A percentile compares a stretch with the other conserved stretches of the same genome.
Evolutionary conservation across 352 stramenopile genomes (phyloP).

Genomic region (Globisporangium mamillatum): DNA sequence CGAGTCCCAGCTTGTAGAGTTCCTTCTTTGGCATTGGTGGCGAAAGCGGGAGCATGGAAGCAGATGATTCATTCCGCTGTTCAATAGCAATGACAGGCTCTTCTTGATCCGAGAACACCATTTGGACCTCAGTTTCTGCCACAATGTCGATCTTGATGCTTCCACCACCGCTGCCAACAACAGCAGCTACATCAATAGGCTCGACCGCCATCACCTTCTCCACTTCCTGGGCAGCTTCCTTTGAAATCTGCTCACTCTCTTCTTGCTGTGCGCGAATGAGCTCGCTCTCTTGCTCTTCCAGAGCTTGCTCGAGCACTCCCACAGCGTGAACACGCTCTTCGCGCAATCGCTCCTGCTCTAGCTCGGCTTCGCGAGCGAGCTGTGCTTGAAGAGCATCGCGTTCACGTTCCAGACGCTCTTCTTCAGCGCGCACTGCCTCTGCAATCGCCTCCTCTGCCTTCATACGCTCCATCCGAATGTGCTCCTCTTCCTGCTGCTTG

Average conservation of each 20-base stretch:
- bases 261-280: not conserved
- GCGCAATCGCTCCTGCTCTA: constrained; percentile 1
- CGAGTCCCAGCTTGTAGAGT: constrained; percentile 2
- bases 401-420: constrained; percentile 12
- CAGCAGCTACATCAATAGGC: not conserved
- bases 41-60: not conserved
- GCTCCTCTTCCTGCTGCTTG: constrained; percentile 11
- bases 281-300: constrained; percentile 9
- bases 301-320: not conserved
- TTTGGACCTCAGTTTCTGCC: not conserved
- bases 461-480: not conserved
- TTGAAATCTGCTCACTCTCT: not conserved
- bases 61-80: not conserved
- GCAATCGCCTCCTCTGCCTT: constrained; percentile 12
- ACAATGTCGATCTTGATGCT: constrained; percentile 2
- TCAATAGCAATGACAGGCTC: not conserved
- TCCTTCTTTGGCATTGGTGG: constrained; percentile 8
- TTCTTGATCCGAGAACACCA: constrained; percentile 1
- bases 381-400: constrained; percentile 4
- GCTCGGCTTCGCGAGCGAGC: constrained; percentile 8
- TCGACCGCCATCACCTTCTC: not conserved
- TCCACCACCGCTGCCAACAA: not conserved
- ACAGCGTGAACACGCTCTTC: constrained; percentile 12
- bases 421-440: constrained; percentile 9
- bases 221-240: not conserved